Conservation (phyloP, 495 filamentous ascomycete species). For the Lophium mytilinum region DNA sequence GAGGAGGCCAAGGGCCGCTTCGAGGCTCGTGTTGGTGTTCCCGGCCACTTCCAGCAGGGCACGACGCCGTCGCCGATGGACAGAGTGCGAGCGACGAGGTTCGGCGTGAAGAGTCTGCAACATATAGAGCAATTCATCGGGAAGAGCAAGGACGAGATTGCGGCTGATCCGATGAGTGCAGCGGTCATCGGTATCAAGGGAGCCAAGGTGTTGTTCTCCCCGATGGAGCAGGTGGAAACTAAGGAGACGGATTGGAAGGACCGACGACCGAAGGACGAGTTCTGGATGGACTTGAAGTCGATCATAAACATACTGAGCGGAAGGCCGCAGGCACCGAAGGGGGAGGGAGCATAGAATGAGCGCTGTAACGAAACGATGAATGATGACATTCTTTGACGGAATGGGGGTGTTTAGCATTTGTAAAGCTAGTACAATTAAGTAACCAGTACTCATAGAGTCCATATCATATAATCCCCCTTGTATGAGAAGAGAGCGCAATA, state of each 20-base stretch:
- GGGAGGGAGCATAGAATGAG: no score
- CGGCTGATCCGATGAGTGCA: slow-evolving; percentile 58
- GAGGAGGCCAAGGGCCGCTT: slow-evolving; percentile 89
- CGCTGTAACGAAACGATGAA: no score
- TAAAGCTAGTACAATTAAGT: no score
- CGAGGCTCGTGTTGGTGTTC: slow-evolving; percentile 86
- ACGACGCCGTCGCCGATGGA: slow-evolving; percentile 94
- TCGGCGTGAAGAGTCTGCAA: slow-evolving; percentile 86
- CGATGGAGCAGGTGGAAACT: slow-evolving; percentile 68
- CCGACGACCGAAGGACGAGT: slow-evolving; percentile 73
- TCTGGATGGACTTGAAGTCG: slow-evolving; percentile 74
- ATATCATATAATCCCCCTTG: no score
- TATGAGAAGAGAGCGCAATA: no score
- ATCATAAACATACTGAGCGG: slow-evolving; percentile 81
- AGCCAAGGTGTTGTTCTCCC: slow-evolving; percentile 75
- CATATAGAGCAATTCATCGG: slow-evolving; percentile 72
- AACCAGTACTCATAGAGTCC: no score
- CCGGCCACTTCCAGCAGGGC: slow-evolving; percentile 75
- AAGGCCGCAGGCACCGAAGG: slow-evolving; percentile 34
- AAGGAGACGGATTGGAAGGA: slow-evolving; percentile 91
- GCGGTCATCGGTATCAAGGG: slow-evolving; percentile 89
- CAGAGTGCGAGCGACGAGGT: slow-evolving; percentile 79
- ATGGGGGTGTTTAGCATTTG: no score
- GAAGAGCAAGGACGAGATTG: slow-evolving; percentile 57
- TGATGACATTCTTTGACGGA: no score